Evolutionary conservation across 78 protist species (phyloP).

Genomic region (Acrasis kona): DNA sequence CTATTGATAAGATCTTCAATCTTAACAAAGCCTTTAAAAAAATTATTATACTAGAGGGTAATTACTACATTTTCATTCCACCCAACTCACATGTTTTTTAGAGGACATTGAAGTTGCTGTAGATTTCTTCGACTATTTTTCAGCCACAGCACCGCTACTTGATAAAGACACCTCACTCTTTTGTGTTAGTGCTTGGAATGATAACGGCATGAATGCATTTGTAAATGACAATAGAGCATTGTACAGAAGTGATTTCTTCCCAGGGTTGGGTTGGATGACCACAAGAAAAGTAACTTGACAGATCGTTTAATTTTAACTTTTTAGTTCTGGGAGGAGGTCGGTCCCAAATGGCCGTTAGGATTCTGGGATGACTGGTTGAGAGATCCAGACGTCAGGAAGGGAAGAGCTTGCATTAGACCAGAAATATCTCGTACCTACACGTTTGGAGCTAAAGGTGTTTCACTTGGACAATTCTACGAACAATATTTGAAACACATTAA

Average conservation of each 20-base stretch:
- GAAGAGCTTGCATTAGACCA: constrained; percentile 68
- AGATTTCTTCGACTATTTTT: constrained; percentile 70
- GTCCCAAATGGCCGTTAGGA: constrained; percentile 52
- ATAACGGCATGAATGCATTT: constrained; percentile 42
- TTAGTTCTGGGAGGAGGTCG: constrained; percentile 67
- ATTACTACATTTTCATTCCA: not conserved
- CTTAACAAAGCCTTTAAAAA: not conserved
- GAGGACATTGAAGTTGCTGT: constrained; percentile 69
- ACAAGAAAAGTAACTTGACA: constrained; percentile 7
- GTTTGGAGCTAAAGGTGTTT: constrained; percentile 57
- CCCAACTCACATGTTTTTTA: no score
- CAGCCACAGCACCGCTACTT: constrained; percentile 40
- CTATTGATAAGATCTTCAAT: constrained; percentile 20
- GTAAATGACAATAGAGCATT: constrained; percentile 21
- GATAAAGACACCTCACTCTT: constrained; percentile 14
- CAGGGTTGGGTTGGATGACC: constrained; percentile 88
- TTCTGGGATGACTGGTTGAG: constrained; percentile 91
- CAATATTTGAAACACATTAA: constrained; percentile 25
- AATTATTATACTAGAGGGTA: constrained; percentile 42
- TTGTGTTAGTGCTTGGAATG: constrained; percentile 79
- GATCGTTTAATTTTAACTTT: no score
- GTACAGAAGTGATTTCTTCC: constrained; percentile 77
- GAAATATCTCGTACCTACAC: constrained; percentile 61
- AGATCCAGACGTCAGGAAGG: constrained; percentile 23
- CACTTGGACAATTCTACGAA: constrained; percentile 35